Conservation (phyloP, 352 stramenopile genomes). For the Globisporangium orthogonon region DNA sequence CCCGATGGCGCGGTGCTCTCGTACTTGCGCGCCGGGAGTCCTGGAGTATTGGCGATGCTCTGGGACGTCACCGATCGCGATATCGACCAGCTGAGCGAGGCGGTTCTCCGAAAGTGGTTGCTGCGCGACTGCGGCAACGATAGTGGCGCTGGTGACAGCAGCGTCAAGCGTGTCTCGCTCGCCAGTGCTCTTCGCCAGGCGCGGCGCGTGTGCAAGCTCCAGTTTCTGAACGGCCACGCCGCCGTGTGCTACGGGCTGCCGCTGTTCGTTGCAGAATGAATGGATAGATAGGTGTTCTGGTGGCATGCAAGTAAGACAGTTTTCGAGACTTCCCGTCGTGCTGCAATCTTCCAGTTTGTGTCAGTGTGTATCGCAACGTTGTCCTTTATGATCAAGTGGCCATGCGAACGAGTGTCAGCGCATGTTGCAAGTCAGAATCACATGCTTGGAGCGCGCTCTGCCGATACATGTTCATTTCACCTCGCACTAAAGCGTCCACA, state of each 20-base stretch:
- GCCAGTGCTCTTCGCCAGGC: constrained; percentile 65
- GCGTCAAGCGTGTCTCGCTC: constrained; percentile 24
- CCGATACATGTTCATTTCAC: too few relatives aligned
- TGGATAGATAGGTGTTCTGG: background rate
- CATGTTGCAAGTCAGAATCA: too few relatives aligned
- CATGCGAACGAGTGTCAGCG: too few relatives aligned
- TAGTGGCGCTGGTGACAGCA: constrained; percentile 24
- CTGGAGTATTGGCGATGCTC: constrained; percentile 96
- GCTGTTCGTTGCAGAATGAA: constrained; percentile 23
- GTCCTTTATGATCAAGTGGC: too few relatives aligned
- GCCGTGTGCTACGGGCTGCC: constrained; percentile 95
- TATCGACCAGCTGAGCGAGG: constrained; percentile 91
- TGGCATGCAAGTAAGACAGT: too few relatives aligned
- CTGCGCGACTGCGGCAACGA: constrained; percentile 34
- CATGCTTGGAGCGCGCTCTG: too few relatives aligned
- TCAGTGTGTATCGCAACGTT: too few relatives aligned
- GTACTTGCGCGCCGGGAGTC: constrained; percentile 91
- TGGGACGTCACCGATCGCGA: constrained; percentile 99
- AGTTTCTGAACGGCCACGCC: constrained; percentile 92
- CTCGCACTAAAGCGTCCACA: too few relatives aligned
- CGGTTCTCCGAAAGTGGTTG: constrained; percentile 58
- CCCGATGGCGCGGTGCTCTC: constrained; percentile 91
- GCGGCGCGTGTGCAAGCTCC: constrained; percentile 89
- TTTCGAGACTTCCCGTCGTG: too few relatives aligned
- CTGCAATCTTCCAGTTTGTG: too few relatives aligned